Conservation (phyloP, 306 rosid genomes). For the Prosopis cineraria region DNA sequence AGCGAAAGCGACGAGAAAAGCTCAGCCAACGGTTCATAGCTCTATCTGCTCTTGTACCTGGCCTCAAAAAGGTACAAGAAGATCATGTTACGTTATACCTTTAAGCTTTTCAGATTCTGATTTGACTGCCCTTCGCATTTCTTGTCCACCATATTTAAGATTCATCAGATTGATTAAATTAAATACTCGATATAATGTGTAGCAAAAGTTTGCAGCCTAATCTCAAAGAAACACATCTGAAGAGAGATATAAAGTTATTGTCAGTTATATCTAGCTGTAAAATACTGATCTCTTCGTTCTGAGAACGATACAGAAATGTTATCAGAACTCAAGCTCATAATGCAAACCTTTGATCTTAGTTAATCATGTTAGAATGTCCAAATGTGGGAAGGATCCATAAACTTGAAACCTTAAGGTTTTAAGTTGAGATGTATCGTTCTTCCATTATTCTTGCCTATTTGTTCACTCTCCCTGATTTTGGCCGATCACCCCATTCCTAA, state of each 20-base stretch:
- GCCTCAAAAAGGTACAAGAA: conserved; percentile 74
- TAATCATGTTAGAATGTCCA: no score
- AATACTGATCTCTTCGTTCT: not conserved
- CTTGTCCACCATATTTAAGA: not conserved
- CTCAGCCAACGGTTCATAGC: conserved; percentile 89
- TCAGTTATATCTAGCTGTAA: not conserved
- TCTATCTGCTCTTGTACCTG: conserved; percentile 91
- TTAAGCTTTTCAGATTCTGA: not conserved
- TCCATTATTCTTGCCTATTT: no score
- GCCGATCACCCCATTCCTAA: no score
- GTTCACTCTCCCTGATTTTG: no score
- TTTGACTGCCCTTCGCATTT: not conserved
- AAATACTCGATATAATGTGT: not conserved
- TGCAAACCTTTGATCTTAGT: not conserved
- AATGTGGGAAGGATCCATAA: no score
- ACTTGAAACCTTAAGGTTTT: no score
- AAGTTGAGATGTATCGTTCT: no score
- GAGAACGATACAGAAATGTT: not conserved
- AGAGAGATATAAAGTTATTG: not conserved
- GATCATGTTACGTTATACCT: not conserved
- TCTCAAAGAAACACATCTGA: not conserved
- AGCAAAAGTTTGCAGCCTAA: not conserved
- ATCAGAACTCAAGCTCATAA: not conserved
- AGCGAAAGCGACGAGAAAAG: conserved; percentile 87
- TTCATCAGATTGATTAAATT: not conserved